Evolutionary conservation across 1,284 basidiomycete species (phyloP), one percentile per base, ranked within the genome.

Genomic region (Naganishia liquefaciens): DNA sequence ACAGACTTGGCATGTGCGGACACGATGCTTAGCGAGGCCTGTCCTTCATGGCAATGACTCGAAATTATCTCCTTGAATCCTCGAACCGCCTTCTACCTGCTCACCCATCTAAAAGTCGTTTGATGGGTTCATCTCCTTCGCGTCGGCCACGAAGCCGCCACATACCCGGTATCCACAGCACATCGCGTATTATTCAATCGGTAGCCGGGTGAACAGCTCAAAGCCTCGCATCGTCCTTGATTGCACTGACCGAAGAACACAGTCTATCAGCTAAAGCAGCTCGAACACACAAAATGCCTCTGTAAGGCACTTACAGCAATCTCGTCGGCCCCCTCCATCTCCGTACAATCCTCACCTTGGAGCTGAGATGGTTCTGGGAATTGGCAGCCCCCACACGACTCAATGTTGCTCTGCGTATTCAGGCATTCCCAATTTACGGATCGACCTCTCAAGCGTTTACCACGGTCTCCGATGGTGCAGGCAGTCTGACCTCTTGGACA

Each of bases 401-500:
- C 46, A 11, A 47, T 47, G n/a, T 47, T 47, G 46, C 6, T 47
- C 11, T 21, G 25, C n/a, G 46, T 47, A 21, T 25, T 13, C 46
- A 47, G n/a, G 25, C 46, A 47, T 21, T 47, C 46, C 21, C 25
- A 47, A 13, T 13, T 13, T 11, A 47, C n/a, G 21, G n/a, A 21
- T 25, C 46, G 17, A 3, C 46, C 46, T 21, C 46, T 21, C 21
- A 25, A 21, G 21, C 46, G 46, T 11, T 47, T 21, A 21, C 46
- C 25, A 21, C 25, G 21, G 25, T 47, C 46, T 13, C 46, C 46
- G 11, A 47, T 25, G 46, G 21, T 23, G 21, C 46, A 47, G 25
- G 46, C 46, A 4, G 46, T 47, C 25, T 47, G 46, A 47, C 46
- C 46, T 9, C 46, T 19, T 23, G 46, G 46, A 23, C 46, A 47